Conservation (phyloP, 371 early-diverging fungal species). For the Mortierella sp. region DNA sequence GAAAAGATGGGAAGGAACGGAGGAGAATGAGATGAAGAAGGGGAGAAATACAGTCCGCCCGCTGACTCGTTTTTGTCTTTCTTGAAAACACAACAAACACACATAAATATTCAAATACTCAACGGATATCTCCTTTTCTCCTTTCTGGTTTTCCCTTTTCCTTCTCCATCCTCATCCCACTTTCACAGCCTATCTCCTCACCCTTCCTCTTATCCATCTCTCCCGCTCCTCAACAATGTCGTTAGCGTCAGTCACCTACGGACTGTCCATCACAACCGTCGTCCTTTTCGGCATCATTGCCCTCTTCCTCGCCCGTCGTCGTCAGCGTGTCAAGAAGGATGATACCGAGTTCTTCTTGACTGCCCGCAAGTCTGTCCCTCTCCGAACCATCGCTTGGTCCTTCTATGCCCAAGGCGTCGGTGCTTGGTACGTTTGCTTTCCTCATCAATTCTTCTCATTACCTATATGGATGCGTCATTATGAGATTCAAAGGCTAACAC, state of each 20-base stretch:
- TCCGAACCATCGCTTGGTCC: conserved; percentile 51
- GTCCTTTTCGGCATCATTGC: conserved; percentile 55
- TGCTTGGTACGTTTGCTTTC: conserved; percentile 33
- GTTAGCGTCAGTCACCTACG: conserved; percentile 51
- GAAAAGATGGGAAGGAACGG: background rate
- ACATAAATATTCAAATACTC: background rate
- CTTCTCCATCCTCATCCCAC: background rate
- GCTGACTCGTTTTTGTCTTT: background rate
- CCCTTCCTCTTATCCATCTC: background rate
- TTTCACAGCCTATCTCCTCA: background rate
- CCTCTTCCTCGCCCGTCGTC: conserved; percentile 45
- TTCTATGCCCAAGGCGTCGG: conserved; percentile 50
- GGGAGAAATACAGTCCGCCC: conserved; percentile 25
- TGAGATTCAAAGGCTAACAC: background rate
- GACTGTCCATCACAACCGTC: conserved; percentile 43
- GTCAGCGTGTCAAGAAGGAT: conserved; percentile 31
- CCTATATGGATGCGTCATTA: background rate
- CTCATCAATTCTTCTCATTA: background rate
- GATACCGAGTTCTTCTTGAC: conserved; percentile 70
- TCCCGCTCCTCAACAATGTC: conserved; percentile 30
- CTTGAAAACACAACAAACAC: background rate
- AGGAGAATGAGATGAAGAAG: background rate
- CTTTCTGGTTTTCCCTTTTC: background rate
- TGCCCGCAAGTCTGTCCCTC: conserved; percentile 46
- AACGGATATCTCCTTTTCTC: background rate